These are phyloP conservation scores for Viola pubescens DNA, from an alignment of 441 rosid species.

Conservation along the genomic window DNA sequence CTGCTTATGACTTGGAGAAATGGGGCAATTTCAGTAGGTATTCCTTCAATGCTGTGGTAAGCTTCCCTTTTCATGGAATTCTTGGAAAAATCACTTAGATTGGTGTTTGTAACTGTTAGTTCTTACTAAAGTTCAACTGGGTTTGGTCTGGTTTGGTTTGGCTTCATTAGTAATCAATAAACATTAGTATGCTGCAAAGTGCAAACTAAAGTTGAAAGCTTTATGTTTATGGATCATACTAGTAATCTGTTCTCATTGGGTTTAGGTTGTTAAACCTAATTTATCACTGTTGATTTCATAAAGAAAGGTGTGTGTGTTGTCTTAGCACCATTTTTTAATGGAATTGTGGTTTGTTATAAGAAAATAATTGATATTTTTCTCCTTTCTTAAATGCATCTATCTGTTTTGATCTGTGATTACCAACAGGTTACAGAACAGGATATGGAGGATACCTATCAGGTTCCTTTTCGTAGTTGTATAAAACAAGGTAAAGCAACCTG, in stretches of 20 bases:
- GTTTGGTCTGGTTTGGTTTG: background rate
- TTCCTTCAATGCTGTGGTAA: conserved; percentile 76
- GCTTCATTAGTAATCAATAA: background rate
- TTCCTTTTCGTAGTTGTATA: conserved; percentile 76
- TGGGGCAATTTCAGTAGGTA: conserved; percentile 86
- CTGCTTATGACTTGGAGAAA: conserved; percentile 85
- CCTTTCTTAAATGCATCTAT: background rate
- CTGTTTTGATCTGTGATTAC: conserved; percentile 8
- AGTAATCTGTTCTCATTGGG: background rate
- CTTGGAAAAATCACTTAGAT: background rate
- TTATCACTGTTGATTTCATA: background rate
- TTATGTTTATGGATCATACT: background rate
- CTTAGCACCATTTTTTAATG: background rate
- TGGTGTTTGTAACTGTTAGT: conserved; percentile 1
- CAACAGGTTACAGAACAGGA: conserved; percentile 80
- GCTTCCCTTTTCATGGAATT: background rate
- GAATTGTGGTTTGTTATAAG: background rate
- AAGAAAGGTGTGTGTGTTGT: background rate
- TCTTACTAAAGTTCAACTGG: background rate
- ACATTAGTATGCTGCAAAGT: too few relatives aligned
- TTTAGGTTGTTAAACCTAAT: background rate
- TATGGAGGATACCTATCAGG: conserved; percentile 71
- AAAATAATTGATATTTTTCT: background rate
- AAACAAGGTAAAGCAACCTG: conserved; percentile 77
- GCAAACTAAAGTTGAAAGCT: too few relatives aligned